Evolutionary conservation across 208 protist genomes (phyloP), one percentile per base, ranked within the genome.

Genomic region (Leishmania major): DNA sequence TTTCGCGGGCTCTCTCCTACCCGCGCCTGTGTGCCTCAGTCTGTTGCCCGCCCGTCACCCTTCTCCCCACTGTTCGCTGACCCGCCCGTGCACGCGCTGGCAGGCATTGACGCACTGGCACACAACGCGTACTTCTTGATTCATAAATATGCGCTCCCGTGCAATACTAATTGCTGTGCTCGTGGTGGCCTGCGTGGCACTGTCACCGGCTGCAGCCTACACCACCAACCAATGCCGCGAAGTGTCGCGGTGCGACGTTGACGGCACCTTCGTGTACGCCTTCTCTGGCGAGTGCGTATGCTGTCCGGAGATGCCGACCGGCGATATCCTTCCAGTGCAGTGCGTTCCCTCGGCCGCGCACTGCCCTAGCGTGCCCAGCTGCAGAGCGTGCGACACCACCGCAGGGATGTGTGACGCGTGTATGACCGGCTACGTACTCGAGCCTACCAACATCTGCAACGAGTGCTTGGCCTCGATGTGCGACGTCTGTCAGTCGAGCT

Each of bases 341-440:
- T 80, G 77, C 64, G 40, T 53, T 19, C n/a, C 59, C 15, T 71
- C 62, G 19, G 47, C 35, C 35, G 3, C 19, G 64, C 3, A 45
- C 22, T 70, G 64, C 64, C 35, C 31, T 17, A 1, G 31, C 8
- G 22, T 80, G 43, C 10, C 59, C 11, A 40, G 72, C 64, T 80
- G 77, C 47, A 69, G n/a, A 31, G 25, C 49, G 2, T 80, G 77
- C 77, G 40, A 57, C 45, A 62, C 64, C 1, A 47, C 51, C 76
- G 1, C 62, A 5, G 43, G 17, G n/a, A 19, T 15, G 45, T 55
- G 31, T 57, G 51, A 73, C 47, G 28, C 31, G 3, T 59, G 77
- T 73, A 60, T 47, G 31, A 71, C 62, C 7, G 64, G 37, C 11
- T 70, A 70, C 17, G 64, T 70, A n/a, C 64, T 70, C 35, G 37